Evolutionary conservation across 2,329 filamentous ascomycete genomes (phyloP).

Genomic region (Setomelanomma holmii): DNA sequence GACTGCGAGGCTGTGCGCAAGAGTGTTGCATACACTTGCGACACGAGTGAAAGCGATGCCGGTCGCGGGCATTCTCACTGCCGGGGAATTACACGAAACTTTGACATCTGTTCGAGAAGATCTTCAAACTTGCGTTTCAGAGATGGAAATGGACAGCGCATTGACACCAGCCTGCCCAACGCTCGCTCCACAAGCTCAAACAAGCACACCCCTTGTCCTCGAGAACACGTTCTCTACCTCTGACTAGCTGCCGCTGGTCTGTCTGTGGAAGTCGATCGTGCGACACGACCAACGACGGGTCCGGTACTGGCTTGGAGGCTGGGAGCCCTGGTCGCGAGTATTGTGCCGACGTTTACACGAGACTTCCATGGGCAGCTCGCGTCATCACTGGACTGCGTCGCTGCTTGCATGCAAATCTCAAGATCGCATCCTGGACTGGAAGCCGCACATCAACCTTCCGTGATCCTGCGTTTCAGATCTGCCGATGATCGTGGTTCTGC

Average conservation of each 20-base stretch:
- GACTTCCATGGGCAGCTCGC: too few species aligned
- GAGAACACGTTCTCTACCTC: background rate
- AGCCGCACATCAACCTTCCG: too few species aligned
- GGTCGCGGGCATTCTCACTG: constrained; percentile 14
- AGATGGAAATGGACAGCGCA: constrained; percentile 9
- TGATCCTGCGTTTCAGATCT: too few species aligned
- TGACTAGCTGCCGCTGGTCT: background rate
- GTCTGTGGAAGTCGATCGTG: background rate
- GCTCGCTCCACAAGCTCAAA: background rate
- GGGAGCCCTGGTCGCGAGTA: too few species aligned
- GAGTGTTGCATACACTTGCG: constrained; percentile 7
- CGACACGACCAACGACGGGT: background rate
- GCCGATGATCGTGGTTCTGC: too few species aligned
- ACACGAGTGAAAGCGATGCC: constrained; percentile 13
- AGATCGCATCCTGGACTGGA: too few species aligned
- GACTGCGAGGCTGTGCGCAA: background rate
- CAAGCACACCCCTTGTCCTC: constrained; percentile 1
- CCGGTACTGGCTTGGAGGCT: too few species aligned
- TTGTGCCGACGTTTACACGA: too few species aligned
- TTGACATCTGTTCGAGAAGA: constrained; percentile 27
- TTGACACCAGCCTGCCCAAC: constrained; percentile 7
- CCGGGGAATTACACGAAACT: constrained; percentile 31
- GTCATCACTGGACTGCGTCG: too few species aligned
- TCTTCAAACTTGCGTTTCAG: constrained; percentile 29
- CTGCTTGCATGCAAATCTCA: too few species aligned